phyloP scores from a whole-genome alignment of 2,329 filamentous ascomycete species.

The Anisogramma anomala region DNA sequence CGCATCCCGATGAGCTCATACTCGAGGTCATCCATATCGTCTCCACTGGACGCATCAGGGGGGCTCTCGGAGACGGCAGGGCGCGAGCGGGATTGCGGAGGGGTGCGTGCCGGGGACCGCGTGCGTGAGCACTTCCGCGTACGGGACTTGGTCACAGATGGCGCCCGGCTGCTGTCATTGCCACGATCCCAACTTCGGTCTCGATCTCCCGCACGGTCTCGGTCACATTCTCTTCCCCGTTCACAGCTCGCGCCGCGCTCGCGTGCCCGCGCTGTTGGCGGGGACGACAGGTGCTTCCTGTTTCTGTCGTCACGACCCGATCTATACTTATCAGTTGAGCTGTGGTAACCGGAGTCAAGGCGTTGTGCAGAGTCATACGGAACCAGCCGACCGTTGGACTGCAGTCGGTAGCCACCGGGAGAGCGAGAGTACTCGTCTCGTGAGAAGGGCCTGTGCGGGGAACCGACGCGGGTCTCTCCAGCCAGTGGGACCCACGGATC shows the following conservation, averaged over 20 bases:
- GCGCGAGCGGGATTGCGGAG: not conserved
- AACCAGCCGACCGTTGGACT: slow-evolving; percentile 1
- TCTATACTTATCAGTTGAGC: slow-evolving; percentile 7
- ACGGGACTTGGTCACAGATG: not conserved
- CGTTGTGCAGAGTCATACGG: slow-evolving; percentile 11
- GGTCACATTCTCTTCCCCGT: not conserved
- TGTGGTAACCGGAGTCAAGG: slow-evolving; percentile 13
- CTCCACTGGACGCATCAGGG: slow-evolving; percentile 3
- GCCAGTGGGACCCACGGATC: slow-evolving; percentile 7
- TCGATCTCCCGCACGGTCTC: not conserved
- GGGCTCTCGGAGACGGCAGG: slow-evolving; percentile 3
- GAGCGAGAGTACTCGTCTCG: slow-evolving; percentile 7
- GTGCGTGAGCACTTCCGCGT: slow-evolving; percentile 2
- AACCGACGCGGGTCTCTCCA: slow-evolving; percentile 5
- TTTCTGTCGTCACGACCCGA: slow-evolving; percentile 2
- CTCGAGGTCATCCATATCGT: slow-evolving; percentile 14
- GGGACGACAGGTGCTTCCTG: slow-evolving; percentile 9
- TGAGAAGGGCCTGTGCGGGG: slow-evolving; percentile 6
- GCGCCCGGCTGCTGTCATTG: slow-evolving; percentile 1
- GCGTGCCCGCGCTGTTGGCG: not conserved
- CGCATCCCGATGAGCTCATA: slow-evolving; percentile 14
- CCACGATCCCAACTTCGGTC: not conserved
- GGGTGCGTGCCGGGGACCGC: not conserved
- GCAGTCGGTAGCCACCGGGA: slow-evolving; percentile 8
- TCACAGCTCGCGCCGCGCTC: slow-evolving; percentile 4